phyloP scores from a whole-genome alignment of 164 flowering plant species.

The Magnolia officinalis region DNA sequence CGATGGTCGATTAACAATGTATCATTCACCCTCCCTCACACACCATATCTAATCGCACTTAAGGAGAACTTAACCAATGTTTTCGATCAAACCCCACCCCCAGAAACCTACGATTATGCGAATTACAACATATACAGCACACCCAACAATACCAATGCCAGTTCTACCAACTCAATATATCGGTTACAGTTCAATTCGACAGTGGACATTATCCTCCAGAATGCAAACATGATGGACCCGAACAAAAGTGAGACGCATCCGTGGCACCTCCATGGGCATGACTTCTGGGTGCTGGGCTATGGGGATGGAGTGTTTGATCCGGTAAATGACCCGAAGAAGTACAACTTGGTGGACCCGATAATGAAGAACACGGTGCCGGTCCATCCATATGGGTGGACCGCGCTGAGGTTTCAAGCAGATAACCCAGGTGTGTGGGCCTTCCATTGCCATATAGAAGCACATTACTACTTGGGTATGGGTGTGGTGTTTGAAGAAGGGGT shows the following conservation, averaged over 20 bases:
- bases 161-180: conserved; percentile 37
- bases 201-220: conserved; percentile 1
- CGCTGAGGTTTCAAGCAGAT: conserved; percentile 58
- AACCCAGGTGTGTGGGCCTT: conserved; percentile 85
- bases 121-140: conserved; percentile 5
- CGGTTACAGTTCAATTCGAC: conserved; percentile 43
- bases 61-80: conserved; percentile 33
- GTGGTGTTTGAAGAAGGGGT: conserved; percentile 74
- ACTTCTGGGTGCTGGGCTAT: conserved; percentile 84
- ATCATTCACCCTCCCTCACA: conserved; percentile 60
- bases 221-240: conserved; percentile 27
- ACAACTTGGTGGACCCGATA: conserved; percentile 58
- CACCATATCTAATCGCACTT: conserved; percentile 67
- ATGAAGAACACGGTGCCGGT: conserved; percentile 75
- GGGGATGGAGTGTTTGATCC: conserved; percentile 60
- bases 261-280: conserved; percentile 90
- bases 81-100: conserved; percentile 50
- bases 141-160: conserved; percentile 40
- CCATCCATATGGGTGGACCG: conserved; percentile 74
- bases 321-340: conserved; percentile 34
- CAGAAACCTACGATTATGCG: conserved; percentile 34
- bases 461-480: conserved; percentile 83
- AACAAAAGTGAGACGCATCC: conserved; percentile 82
- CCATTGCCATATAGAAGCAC: conserved; percentile 84
- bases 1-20: conserved; percentile 77